These are phyloP conservation scores for Puya raimondii DNA, from an alignment of 176 grass and related monocot species.

Conservation along the genomic window DNA sequence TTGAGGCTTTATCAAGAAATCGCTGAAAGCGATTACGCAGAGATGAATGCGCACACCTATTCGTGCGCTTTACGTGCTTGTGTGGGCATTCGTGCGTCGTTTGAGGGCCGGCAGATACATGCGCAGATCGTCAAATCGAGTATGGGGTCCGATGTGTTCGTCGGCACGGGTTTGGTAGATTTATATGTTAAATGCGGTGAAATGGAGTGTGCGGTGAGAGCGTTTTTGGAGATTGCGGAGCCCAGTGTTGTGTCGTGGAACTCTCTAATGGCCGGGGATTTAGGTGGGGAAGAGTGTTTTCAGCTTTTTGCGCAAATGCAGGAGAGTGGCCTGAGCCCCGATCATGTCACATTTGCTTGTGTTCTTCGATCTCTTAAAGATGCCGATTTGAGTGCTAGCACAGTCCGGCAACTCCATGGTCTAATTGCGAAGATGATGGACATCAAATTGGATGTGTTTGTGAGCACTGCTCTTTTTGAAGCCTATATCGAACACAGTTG, in stretches of 20 bases:
- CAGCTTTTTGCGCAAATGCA: constrained; percentile 22
- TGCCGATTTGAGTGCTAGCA: neutral
- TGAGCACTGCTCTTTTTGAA: constrained; percentile 28
- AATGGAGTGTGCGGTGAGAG: constrained; percentile 15
- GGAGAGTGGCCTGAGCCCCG: constrained; percentile 16
- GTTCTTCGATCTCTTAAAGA: constrained; percentile 27
- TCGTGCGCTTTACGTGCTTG: constrained; percentile 28
- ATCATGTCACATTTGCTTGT: constrained; percentile 31
- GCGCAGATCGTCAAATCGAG: constrained; percentile 15
- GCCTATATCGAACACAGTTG: constrained; percentile 25
- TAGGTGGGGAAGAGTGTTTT: constrained; percentile 14
- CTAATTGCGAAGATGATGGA: constrained; percentile 23
- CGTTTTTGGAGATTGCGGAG: constrained; percentile 23
- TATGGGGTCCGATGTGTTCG: constrained; percentile 14
- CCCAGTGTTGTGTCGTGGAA: constrained; percentile 43
- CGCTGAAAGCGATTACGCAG: constrained; percentile 3
- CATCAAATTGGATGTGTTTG: constrained; percentile 19
- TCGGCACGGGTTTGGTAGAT: constrained; percentile 27
- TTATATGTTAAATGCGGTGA: constrained; percentile 25
- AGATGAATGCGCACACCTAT: constrained; percentile 22
- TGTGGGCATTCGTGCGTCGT: constrained; percentile 5
- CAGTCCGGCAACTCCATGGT: constrained; percentile 20
- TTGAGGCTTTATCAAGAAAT: constrained; percentile 26
- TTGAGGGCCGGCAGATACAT: constrained; percentile 28
- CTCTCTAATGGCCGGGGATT: constrained; percentile 21